A percentile compares a stretch with the other conserved stretches of the same genome.
Evolutionary conservation across 495 filamentous ascomycete genomes (phyloP).

Genomic region (Tuber brumale): DNA sequence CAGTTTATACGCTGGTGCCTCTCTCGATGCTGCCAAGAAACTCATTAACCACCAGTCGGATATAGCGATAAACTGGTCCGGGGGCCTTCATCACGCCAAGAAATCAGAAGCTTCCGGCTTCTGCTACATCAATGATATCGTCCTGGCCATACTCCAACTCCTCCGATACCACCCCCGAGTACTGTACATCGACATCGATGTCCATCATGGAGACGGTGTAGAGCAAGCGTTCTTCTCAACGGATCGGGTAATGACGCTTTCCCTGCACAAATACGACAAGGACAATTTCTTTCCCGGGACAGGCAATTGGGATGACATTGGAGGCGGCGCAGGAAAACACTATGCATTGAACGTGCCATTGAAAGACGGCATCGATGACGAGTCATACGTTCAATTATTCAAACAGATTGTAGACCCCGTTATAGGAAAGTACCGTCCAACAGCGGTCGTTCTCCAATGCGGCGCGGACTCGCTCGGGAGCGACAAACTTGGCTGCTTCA

Average conservation of each 20-base stretch:
- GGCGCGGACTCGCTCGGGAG: conserved; percentile 92
- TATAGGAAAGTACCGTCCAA: conserved; percentile 68
- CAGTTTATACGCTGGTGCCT: conserved; percentile 92
- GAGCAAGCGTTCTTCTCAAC: conserved; percentile 98
- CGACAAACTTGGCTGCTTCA: conserved; percentile 90
- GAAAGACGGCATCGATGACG: conserved; percentile 92
- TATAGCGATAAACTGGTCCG: conserved; percentile 96
- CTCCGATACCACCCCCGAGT: conserved; percentile 88
- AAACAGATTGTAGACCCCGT: conserved; percentile 69
- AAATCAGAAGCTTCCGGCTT: conserved; percentile 95
- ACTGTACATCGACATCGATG: conserved; percentile 96
- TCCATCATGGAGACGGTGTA: conserved; percentile 96
- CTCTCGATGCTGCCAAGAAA: conserved; percentile 91
- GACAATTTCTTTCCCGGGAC: conserved; percentile 98
- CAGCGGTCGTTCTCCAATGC: conserved; percentile 90
- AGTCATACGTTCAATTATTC: conserved; percentile 80
- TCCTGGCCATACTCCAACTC: conserved; percentile 92
- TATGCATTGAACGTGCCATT: conserved; percentile 96
- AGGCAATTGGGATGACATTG: conserved; percentile 89
- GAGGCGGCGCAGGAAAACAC: conserved; percentile 84
- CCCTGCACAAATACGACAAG: conserved; percentile 84
- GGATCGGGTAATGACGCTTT: conserved; percentile 95
- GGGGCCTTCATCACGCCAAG: conserved; percentile 94
- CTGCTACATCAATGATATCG: conserved; percentile 98
- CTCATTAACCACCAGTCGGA: conserved; percentile 92